Conservation (phyloP, 2,329 filamentous ascomycete species). For the Fonsecaea erecta region DNA sequence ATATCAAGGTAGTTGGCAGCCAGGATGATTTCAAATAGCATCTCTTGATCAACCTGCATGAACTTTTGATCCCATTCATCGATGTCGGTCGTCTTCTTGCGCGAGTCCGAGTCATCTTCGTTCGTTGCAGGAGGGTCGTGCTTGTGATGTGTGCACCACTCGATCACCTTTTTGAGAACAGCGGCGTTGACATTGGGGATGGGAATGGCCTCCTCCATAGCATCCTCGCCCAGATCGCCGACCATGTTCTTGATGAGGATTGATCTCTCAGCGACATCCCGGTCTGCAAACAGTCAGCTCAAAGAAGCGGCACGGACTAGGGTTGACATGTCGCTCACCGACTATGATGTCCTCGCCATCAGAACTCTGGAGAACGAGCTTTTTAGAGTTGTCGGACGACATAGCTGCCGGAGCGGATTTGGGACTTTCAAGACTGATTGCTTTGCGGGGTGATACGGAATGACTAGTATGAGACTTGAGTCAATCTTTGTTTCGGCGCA, state of each 20-base stretch:
- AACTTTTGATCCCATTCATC: constrained; percentile 99
- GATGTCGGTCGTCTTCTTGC: constrained; percentile 98
- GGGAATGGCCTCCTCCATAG: constrained; percentile 73
- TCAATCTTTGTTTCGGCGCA: constrained; percentile 7
- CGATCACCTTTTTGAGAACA: constrained; percentile 92
- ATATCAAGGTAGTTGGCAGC: constrained; percentile 99
- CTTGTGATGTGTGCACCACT: constrained; percentile 97
- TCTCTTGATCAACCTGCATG: constrained; percentile 99
- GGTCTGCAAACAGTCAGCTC: constrained; percentile 60
- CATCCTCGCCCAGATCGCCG: constrained; percentile 78
- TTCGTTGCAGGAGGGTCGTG: constrained; percentile 79
- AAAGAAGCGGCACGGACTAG: not conserved
- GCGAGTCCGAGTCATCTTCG: constrained; percentile 89
- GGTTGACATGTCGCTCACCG: constrained; percentile 49
- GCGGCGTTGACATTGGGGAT: constrained; percentile 90
- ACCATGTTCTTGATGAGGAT: constrained; percentile 98
- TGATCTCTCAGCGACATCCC: constrained; percentile 84
- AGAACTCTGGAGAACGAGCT: constrained; percentile 56
- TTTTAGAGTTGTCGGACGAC: constrained; percentile 34
- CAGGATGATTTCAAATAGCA: constrained; percentile 99
- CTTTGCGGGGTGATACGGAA: constrained; percentile 2
- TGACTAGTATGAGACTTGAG: constrained; percentile 6
- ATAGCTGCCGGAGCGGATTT: constrained; percentile 33
- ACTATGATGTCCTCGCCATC: constrained; percentile 56
- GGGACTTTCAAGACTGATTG: constrained; percentile 6